phyloP scores from a whole-genome alignment of 768 basidiomycete species.

The Collybiopsis luxurians region DNA sequence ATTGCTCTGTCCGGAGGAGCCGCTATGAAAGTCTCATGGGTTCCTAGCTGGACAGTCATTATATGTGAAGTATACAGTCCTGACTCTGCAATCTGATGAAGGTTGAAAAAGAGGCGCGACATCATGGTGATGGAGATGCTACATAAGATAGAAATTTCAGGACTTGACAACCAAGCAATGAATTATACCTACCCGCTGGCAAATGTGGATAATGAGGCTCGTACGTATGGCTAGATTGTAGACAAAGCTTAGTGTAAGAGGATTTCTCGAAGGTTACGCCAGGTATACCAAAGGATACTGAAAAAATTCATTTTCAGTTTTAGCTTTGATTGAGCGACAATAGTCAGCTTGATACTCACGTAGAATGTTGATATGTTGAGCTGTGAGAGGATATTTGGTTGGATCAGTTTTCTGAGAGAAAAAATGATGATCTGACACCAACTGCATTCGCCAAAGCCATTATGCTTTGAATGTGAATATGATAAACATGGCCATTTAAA shows the following conservation, averaged over 20 bases:
- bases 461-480: neutral
- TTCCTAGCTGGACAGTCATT: neutral
- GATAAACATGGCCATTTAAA: too few species aligned
- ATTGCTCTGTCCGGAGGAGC: too few species aligned
- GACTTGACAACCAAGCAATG: neutral
- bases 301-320: neutral
- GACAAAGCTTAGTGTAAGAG: neutral
- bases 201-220: conserved; percentile 4
- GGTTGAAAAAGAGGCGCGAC: conserved; percentile 7
- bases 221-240: neutral
- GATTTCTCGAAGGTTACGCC: neutral
- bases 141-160: too few species aligned
- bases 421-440: too few species aligned
- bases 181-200: conserved; percentile 1
- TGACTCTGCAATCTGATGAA: conserved; percentile 1
- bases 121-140: conserved; percentile 7
- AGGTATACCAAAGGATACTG: conserved; percentile 4
- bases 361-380: conserved; percentile 8
- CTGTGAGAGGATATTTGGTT: too few species aligned
- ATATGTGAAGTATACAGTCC: conserved; percentile 7
- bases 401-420: too few species aligned
- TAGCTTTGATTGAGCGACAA: neutral
- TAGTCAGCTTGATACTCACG: neutral
- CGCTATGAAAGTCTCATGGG: too few species aligned
- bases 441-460: conserved; percentile 7